Percentiles rank a stretch among this genome's conserved stretches.
Conservation (phyloP, 768 basidiomycete species). For the Pleurotus giganteus region DNA sequence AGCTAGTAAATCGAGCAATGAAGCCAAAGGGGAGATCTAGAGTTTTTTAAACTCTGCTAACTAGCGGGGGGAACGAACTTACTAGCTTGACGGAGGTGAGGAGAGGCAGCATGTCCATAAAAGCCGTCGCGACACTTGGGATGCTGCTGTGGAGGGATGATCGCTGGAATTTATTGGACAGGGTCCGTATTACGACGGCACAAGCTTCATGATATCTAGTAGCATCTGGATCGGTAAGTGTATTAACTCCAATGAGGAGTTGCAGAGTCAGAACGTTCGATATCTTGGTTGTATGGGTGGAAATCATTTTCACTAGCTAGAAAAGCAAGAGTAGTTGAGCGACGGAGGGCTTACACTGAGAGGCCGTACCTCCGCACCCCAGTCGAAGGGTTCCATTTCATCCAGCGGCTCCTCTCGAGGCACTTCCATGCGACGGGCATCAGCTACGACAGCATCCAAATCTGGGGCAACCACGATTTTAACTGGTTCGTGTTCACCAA, state of each 20-base stretch:
- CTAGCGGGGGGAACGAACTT: slow-evolving; percentile 18
- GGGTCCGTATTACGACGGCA: slow-evolving; percentile 28
- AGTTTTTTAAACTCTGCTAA: slow-evolving; percentile 16
- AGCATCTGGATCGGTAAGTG: slow-evolving; percentile 19
- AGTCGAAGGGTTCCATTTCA: slow-evolving; percentile 41
- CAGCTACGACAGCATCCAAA: slow-evolving; percentile 32
- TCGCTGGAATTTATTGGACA: not conserved
- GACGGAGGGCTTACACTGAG: not conserved
- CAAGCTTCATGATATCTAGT: slow-evolving; percentile 41
- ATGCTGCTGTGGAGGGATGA: not conserved
- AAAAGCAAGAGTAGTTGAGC: slow-evolving; percentile 7
- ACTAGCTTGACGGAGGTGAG: slow-evolving; percentile 41
- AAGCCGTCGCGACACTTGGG: slow-evolving; percentile 25
- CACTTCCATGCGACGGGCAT: slow-evolving; percentile 29
- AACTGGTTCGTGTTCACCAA: slow-evolving; percentile 3
- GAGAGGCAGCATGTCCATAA: slow-evolving; percentile 37
- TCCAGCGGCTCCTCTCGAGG: slow-evolving; percentile 27
- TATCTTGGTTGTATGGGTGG: slow-evolving; percentile 49
- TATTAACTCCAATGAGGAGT: slow-evolving; percentile 39
- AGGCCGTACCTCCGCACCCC: slow-evolving; percentile 52
- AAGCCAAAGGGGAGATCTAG: slow-evolving; percentile 45
- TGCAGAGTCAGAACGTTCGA: slow-evolving; percentile 49
- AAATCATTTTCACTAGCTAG: slow-evolving; percentile 59
- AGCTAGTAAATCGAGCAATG: slow-evolving; percentile 52
- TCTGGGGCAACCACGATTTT: slow-evolving; percentile 2